phyloP scores from a whole-genome alignment of 192 early-diverging fungal genomes.

The Dissophora globulifera region DNA sequence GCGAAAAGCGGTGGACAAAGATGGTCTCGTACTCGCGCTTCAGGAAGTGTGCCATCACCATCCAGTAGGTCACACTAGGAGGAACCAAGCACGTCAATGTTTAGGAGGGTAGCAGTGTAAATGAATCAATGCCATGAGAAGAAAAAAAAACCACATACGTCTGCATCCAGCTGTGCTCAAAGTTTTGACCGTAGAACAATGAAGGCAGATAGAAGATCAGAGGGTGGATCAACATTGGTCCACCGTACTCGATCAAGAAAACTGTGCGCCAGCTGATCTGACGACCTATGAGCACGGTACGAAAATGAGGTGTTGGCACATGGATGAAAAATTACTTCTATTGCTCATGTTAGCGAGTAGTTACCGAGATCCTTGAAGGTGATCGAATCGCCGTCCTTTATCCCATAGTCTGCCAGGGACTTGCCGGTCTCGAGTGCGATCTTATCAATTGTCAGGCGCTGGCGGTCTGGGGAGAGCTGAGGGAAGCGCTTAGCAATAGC shows the following conservation, averaged over 20 bases:
- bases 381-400: constrained; percentile 72
- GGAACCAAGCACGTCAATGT: constrained; percentile 56
- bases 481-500: constrained; percentile 74
- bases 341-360: no score
- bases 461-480: constrained; percentile 78
- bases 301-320: no score
- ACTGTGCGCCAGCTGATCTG: constrained; percentile 97
- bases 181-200: constrained; percentile 72
- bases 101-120: no score
- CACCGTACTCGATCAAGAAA: constrained; percentile 93
- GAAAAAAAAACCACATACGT: constrained; percentile 31
- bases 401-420: constrained; percentile 69
- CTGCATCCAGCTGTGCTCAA: constrained; percentile 82
- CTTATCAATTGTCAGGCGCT: constrained; percentile 79
- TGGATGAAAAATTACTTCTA: no score
- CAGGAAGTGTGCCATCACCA: constrained; percentile 87
- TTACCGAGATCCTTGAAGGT: constrained; percentile 77
- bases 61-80: constrained; percentile 67
- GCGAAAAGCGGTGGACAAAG: constrained; percentile 93
- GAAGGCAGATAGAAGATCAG: constrained; percentile 81
- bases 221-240: constrained; percentile 88
- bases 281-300: constrained; percentile 71
- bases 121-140: constrained; percentile 81
- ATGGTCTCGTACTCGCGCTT: constrained; percentile 95
- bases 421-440: constrained; percentile 64